A percentile compares a stretch with the other conserved stretches of the same genome.
Conservation (phyloP, 192 early-diverging fungal species). For the Jimgerdemannia flammicorona region DNA sequence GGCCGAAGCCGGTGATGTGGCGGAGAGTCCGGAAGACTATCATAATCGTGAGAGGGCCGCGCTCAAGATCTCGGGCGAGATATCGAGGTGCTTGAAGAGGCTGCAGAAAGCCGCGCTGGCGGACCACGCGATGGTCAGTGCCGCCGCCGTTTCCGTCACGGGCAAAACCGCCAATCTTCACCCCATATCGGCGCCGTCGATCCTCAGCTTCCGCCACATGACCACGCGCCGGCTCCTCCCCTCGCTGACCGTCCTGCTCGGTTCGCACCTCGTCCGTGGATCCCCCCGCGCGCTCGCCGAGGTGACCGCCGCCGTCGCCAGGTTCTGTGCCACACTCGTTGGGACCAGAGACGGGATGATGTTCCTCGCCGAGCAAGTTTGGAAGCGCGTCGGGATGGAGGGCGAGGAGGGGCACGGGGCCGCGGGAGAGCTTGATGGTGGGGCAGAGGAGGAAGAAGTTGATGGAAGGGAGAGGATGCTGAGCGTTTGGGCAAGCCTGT, state of each 20-base stretch:
- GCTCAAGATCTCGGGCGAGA: not conserved
- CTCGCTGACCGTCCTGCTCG: not conserved
- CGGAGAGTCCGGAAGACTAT: not conserved
- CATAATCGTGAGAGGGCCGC: conserved; percentile 5
- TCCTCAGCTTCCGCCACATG: not conserved
- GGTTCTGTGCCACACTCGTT: not conserved
- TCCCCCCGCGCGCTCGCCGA: not conserved
- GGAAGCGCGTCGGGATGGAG: not conserved
- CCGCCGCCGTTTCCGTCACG: not conserved
- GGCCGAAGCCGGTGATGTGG: conserved; percentile 1
- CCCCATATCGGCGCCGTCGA: not conserved
- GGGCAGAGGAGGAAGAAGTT: not conserved
- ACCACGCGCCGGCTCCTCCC: not conserved
- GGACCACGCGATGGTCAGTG: not conserved
- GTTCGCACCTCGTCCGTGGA: not conserved
- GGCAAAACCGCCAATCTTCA: not conserved
- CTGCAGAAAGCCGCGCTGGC: not conserved
- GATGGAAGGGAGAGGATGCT: conserved; percentile 5
- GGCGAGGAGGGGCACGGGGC: not conserved
- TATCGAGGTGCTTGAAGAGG: not conserved
- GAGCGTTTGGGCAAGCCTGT: conserved; percentile 5
- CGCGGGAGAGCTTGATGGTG: not conserved
- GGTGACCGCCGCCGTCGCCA: not conserved
- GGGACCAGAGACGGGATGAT: not conserved
- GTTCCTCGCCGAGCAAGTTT: not conserved